Base-by-base conservation (phyloP, 495 filamentous ascomycete genomes). In the Apiosordaria backusii region DNA sequence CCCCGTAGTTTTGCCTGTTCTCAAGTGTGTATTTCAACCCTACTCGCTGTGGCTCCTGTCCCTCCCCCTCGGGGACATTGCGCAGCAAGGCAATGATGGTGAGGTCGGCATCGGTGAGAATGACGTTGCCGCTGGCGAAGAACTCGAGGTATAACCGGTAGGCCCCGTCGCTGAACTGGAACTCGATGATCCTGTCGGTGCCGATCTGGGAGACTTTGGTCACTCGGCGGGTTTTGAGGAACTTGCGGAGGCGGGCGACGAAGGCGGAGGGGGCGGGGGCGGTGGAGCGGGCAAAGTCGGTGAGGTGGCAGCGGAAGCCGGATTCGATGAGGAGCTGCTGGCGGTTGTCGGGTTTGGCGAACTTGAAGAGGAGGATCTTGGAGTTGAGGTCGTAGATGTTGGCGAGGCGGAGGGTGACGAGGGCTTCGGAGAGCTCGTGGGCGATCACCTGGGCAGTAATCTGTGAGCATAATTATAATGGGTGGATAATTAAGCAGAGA, bases 311-410 rank as follows among this genome's bases (percentile, higher is more conserved):
- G 75, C 95, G 92, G 79, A 99, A 99, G 54, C 95, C 95, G 13
- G 92, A 93, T 73, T 99, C 95, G 72, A 99, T 85, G 55, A 99
- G 80, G 57, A 99, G 82, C 75, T 97, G 93, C 70, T 94, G 89
- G 72, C 90, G 89, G 71, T 86, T 83, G 72, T 92, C 87, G 40
- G 95, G 91, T 75, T 93, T 96, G 65, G 93, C 89, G 68, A 88
- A 85, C 75, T 97, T 97, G 78, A 99, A 86, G 22, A 99, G 90
- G 76, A 98, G 93, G 76, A 98, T 96, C 68, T 93, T 90, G 61
- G 92, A 91, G 66, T 90, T 94, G 65, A 99, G 86, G 79, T 98
- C 95, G 81, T 98, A 97, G 77, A 97, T 88, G 79, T 99, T 99
- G 63, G 89, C 84, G 26, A 98, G 85, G 57, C 95, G 91, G 63